Conservation (phyloP, 1,284 basidiomycete species). For the Cryptococcus neoformans region DNA sequence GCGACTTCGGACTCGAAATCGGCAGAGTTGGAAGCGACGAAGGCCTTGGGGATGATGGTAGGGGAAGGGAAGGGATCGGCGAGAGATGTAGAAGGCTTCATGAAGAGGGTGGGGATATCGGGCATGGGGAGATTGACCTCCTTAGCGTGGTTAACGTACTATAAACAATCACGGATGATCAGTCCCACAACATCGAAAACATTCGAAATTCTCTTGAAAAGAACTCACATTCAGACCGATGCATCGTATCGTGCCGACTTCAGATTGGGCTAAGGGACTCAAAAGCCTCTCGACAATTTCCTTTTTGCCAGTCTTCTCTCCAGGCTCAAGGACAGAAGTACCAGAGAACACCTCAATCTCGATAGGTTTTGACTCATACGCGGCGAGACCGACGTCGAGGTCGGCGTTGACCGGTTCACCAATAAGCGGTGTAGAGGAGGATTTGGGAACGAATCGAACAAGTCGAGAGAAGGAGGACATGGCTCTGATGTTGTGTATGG, state of each 20-base stretch:
- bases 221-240: slow-evolving; percentile 45
- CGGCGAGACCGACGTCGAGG: slow-evolving; percentile 49
- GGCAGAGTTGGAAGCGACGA: slow-evolving; percentile 66
- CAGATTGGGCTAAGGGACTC: slow-evolving; percentile 35
- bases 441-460: slow-evolving; percentile 20
- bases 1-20: slow-evolving; percentile 90
- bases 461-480: slow-evolving; percentile 14
- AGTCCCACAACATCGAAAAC: no score
- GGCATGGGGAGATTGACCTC: slow-evolving; percentile 40
- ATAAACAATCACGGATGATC: not conserved
- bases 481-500: slow-evolving; percentile 11
- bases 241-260: slow-evolving; percentile 46
- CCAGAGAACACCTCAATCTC: slow-evolving; percentile 42
- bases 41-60: slow-evolving; percentile 33
- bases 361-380: slow-evolving; percentile 24
- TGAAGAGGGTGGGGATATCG: slow-evolving; percentile 39
- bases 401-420: slow-evolving; percentile 32
- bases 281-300: slow-evolving; percentile 36
- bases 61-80: slow-evolving; percentile 37
- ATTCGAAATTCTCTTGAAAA: no score
- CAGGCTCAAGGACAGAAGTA: slow-evolving; percentile 35
- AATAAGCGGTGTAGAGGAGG: slow-evolving; percentile 15
- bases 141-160: slow-evolving; percentile 49
- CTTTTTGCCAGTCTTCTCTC: slow-evolving; percentile 36
- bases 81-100: slow-evolving; percentile 38